Conservation (phyloP, 2,329 filamentous ascomycete genomes). For the Tolypocladium album region DNA sequence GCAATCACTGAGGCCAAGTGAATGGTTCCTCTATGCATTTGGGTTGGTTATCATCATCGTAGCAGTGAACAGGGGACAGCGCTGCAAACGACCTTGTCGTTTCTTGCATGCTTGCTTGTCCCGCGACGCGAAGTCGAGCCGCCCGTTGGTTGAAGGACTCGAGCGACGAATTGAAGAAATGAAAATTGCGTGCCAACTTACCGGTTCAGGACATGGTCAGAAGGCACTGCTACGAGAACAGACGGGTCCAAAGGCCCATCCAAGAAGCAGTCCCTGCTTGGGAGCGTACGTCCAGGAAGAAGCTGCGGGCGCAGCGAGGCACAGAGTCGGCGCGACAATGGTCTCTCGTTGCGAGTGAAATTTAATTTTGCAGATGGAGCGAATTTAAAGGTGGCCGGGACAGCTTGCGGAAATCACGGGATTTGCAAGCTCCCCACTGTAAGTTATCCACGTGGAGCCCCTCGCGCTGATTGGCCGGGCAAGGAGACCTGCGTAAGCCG, state of each 20-base stretch:
- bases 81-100: not conserved
- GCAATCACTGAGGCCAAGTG: constrained; percentile 51
- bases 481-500: too few species aligned
- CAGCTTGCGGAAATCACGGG: not conserved
- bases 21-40: constrained; percentile 49
- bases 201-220: constrained; percentile 20
- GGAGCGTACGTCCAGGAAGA: not conserved
- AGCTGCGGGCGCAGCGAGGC: not conserved
- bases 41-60: constrained; percentile 50
- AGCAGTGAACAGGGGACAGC: constrained; percentile 9
- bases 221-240: constrained; percentile 5
- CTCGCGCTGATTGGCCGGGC: not conserved
- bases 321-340: not conserved
- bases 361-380: not conserved
- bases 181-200: constrained; percentile 9
- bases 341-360: not conserved
- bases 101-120: not conserved
- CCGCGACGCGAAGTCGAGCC: not conserved
- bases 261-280: not conserved
- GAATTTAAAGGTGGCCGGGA: not conserved
- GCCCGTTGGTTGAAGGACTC: not conserved
- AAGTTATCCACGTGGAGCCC: not conserved
- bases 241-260: not conserved
- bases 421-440: not conserved
- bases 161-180: not conserved